Evolutionary conservation across 768 basidiomycete species (phyloP).

Genomic region (Leucosporidium yakuticum): DNA sequence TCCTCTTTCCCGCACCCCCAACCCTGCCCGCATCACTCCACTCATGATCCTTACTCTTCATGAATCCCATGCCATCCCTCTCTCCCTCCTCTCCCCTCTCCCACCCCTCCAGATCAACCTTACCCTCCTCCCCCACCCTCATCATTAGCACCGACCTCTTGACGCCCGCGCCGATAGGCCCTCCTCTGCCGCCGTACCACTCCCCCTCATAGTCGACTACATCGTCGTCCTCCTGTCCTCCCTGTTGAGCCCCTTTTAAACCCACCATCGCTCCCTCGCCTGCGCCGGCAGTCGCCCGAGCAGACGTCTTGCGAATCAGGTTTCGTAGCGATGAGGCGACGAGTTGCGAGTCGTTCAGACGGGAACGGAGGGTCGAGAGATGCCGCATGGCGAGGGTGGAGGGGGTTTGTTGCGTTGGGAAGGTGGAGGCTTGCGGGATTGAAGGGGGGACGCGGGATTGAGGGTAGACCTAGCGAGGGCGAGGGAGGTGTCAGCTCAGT

Average conservation of each 20-base stretch:
- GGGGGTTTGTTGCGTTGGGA: slow-evolving; percentile 24
- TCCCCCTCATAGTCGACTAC: slow-evolving; percentile 28
- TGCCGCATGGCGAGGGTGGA: slow-evolving; percentile 22
- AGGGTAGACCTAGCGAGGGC: slow-evolving; percentile 22
- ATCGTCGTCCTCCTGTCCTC: slow-evolving; percentile 11
- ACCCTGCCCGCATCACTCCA: too few relatives aligned
- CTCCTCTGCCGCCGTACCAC: slow-evolving; percentile 21
- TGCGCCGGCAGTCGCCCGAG: neutral
- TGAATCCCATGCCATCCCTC: neutral
- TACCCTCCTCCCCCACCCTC: neutral
- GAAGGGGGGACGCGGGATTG: slow-evolving; percentile 12
- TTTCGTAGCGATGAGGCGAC: slow-evolving; percentile 27
- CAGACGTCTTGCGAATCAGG: slow-evolving; percentile 22
- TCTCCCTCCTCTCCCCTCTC: neutral
- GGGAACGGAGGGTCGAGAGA: slow-evolving; percentile 29
- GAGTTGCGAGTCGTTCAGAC: slow-evolving; percentile 31
- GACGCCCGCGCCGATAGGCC: neutral
- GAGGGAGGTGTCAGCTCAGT: too few relatives aligned
- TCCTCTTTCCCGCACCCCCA: too few relatives aligned
- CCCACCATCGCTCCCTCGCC: neutral
- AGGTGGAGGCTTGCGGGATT: slow-evolving; percentile 13
- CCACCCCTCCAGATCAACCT: neutral
- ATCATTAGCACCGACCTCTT: slow-evolving; percentile 12
- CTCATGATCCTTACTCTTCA: too few relatives aligned
- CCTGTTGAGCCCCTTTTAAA: too few relatives aligned